Percentiles rank a stretch among this genome's conserved stretches.
Evolutionary conservation across 345 rosid species (phyloP).

Genomic region (Bruguiera gymnorhiza): DNA sequence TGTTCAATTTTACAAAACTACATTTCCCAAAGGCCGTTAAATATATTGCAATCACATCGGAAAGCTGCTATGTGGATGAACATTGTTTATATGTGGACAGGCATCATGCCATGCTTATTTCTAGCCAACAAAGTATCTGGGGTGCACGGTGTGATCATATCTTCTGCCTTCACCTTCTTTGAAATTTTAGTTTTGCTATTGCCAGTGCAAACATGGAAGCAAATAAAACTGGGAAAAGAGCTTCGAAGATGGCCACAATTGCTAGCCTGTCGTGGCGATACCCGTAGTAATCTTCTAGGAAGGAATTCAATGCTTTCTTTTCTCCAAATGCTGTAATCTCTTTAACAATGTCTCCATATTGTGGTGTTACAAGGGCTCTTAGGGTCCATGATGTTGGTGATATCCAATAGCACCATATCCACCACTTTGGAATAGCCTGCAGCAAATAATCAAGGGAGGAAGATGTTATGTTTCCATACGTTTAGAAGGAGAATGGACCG

Average conservation of each 20-base stretch:
- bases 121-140: too few species aligned
- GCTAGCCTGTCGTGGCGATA: slow-evolving; percentile 28
- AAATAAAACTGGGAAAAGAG: slow-evolving; percentile 31
- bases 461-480: too few species aligned
- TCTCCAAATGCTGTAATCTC: slow-evolving; percentile 31
- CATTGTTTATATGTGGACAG: too few species aligned
- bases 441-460: background rate
- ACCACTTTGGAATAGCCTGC: slow-evolving; percentile 48
- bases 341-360: slow-evolving; percentile 36
- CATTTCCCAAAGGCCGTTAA: too few species aligned
- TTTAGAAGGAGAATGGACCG: too few species aligned
- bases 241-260: slow-evolving; percentile 20
- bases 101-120: too few species aligned
- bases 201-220: slow-evolving; percentile 27
- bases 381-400: slow-evolving; percentile 42
- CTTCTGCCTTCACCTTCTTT: slow-evolving; percentile 20
- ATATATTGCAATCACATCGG: too few species aligned
- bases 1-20: too few species aligned
- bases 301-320: slow-evolving; percentile 18
- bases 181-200: slow-evolving; percentile 43
- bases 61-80: too few species aligned
- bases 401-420: slow-evolving; percentile 44
- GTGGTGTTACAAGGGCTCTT: slow-evolving; percentile 37
- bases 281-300: slow-evolving; percentile 32
- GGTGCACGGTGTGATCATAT: too few species aligned